Evolutionary conservation across 2,329 filamentous ascomycete species (phyloP).

Genomic region (Monilinia laxa): DNA sequence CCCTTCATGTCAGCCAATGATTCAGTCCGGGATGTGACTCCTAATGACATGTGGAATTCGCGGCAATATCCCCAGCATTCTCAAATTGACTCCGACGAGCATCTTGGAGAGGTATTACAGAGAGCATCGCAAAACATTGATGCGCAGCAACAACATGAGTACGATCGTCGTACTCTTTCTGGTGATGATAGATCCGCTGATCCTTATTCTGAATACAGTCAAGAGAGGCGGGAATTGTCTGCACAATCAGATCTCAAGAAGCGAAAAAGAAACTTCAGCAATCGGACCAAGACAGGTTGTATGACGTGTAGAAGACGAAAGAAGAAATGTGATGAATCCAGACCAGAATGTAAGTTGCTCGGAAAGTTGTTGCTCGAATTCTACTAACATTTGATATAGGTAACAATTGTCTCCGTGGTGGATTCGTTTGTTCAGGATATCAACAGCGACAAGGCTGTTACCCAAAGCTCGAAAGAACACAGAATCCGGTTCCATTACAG

Average conservation of each 20-base stretch:
- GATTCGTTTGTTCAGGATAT: conserved; percentile 90
- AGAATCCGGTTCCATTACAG: conserved; percentile 71
- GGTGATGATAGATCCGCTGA: conserved; percentile 43
- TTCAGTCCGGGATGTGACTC: conserved; percentile 30
- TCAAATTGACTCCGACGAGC: conserved; percentile 49
- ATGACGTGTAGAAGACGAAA: conserved; percentile 88
- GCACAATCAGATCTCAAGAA: conserved; percentile 65
- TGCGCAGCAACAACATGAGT: conserved; percentile 43
- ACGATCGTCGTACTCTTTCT: conserved; percentile 41
- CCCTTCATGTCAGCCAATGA: conserved; percentile 32
- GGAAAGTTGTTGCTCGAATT: conserved; percentile 7
- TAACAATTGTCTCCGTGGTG: conserved; percentile 86
- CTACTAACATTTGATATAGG: conserved; percentile 48
- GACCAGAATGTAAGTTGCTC: conserved; percentile 80
- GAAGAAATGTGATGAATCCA: conserved; percentile 96
- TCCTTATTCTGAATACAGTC: conserved; percentile 41
- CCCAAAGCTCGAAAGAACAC: conserved; percentile 73
- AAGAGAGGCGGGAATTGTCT: conserved; percentile 37
- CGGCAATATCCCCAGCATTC: conserved; percentile 46
- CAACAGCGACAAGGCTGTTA: conserved; percentile 69
- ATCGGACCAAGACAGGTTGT: conserved; percentile 93
- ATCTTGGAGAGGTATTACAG: conserved; percentile 52
- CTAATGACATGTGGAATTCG: conserved; percentile 35
- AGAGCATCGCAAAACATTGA: conserved; percentile 47
- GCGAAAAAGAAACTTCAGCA: conserved; percentile 81